These are phyloP conservation scores for Hanseniaspora meyeri DNA, from an alignment of 805 yeast species.

Conservation along the genomic window DNA sequence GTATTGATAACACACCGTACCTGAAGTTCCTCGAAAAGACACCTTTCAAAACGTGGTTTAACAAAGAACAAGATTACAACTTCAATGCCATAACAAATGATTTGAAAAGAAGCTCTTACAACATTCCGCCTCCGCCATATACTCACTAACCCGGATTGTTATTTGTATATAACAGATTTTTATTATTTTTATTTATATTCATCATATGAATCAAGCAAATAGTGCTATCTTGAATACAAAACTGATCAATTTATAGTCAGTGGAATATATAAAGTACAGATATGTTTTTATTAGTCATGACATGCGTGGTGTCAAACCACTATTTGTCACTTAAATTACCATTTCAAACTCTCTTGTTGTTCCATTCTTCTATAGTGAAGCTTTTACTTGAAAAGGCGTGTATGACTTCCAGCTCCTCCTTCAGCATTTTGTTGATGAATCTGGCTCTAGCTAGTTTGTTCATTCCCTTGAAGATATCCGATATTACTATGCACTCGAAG, in stretches of 20 bases:
- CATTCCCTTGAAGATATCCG: conserved; percentile 59
- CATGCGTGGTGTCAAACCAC: too few species aligned
- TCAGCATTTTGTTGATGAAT: conserved; percentile 63
- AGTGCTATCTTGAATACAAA: too few species aligned
- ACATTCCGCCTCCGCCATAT: conserved; percentile 12
- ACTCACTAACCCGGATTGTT: neutral
- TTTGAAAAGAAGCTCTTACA: neutral
- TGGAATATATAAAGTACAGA: too few species aligned
- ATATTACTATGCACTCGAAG: conserved; percentile 80
- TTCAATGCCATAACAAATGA: neutral
- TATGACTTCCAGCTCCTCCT: conserved; percentile 72
- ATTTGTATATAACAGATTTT: neutral
- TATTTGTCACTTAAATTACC: neutral
- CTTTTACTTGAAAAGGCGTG: conserved; percentile 94
- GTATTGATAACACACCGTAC: neutral
- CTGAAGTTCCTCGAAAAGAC: conserved; percentile 3
- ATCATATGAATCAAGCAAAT: too few species aligned
- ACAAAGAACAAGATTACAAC: neutral
- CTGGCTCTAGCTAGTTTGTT: conserved; percentile 79
- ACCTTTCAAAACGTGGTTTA: conserved; percentile 8
- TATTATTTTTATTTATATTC: neutral
- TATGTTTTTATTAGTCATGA: too few species aligned
- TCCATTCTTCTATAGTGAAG: conserved; percentile 85
- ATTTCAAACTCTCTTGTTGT: conserved; percentile 21
- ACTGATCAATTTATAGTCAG: too few species aligned